Base-by-base conservation (phyloP, 208 protist genomes). In the Leishmania guyanensis region DNA sequence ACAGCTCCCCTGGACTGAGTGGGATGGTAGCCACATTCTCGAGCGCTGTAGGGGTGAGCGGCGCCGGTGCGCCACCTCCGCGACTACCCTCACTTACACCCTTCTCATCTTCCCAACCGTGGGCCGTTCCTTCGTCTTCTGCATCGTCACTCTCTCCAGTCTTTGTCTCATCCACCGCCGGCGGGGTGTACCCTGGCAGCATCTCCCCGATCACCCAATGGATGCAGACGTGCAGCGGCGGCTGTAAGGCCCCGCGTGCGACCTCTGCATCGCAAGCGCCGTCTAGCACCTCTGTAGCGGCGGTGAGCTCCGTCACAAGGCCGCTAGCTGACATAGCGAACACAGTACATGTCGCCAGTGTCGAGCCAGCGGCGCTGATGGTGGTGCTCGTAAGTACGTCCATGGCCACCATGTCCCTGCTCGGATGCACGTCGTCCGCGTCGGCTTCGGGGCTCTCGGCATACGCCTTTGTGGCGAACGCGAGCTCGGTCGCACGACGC, bases 401-500 rank as follows among this genome's bases (percentile, higher is more conserved):
- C 76, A 84, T 75, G 43, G 83, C 75, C n/a, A 80, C 79, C 66
- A 89, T 64, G 9, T 58, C 43, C 14, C 66, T 12, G 36, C 75
- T 83, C 26, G 54, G 70, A 39, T 72, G 62, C 33, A 75, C 53
- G 68, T 54, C 69, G n/a, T 81, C 70, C 48, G 74, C 82, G 14
- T 84, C 72, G 51, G 79, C 84, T 10, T 64, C 79, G 72, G 69
- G 36, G 74, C 68, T 77, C 5, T 79, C 56, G 36, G 17, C 76
- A 65, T 85, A 85, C 12, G 36, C 36, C 20, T 64, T 80, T 43
- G 82, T 78, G 48, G 86, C 84, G 39, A 92, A 85, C 70, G 86
- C 86, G 16, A 92, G 86, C 79, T 92, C 86, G 4, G 86, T 89
- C 8, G 78, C 81, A 10, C 82, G 79, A 33, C 65, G 78, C 65